Base-by-base conservation (phyloP, 2,329 filamentous ascomycete genomes). In the Xylaria multiplex region DNA sequence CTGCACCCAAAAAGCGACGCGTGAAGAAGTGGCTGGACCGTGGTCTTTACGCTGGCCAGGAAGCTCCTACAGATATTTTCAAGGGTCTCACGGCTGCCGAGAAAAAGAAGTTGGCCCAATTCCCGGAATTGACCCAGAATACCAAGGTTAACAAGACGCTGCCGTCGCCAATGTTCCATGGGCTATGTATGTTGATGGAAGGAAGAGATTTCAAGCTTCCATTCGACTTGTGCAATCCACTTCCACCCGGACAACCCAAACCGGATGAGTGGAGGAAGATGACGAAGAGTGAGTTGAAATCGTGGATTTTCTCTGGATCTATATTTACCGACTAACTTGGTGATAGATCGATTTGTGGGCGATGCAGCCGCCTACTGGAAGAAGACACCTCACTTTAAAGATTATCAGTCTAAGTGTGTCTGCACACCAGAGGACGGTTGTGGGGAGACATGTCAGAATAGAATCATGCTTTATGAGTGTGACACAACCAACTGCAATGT, bases 401-500 rank as follows among this genome's bases (percentile, higher is more conserved):
- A 92, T 67, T 93, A 91, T 65, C 87, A 88, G 64, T 92, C 90
- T 66, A 90, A 88, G 76, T 97, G 93, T 76, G 89, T 93, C 64
- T 97, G 93, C 80, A 88, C 82, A 48, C 83, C 86, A 6, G 91
- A 94, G 59, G 88, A 90, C 60, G 93, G 93, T 42, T 98, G 96
- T 74, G 92, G 89, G 69, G 93, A 97, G 69, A 86, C 91, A 73
- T 99, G 96, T 79, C 92, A 97, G 76, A 99, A 99, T 78, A 86
- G 93, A 68, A 93, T 93, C 78, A 98, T 98, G 93, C 89, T 97
- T 62, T 98, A 97, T 78, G 96, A 99, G 81, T 99, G 96, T 77
- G 93, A 98, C 77, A 87, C 91, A 53, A 90, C 86, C 64, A 99
- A 97, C 77, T 99, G 96, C 82, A 91, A 90, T 65, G 82, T 95